Evolutionary conservation across 768 basidiomycete genomes (phyloP).

Genomic region (Panaeolus cyanescens): DNA sequence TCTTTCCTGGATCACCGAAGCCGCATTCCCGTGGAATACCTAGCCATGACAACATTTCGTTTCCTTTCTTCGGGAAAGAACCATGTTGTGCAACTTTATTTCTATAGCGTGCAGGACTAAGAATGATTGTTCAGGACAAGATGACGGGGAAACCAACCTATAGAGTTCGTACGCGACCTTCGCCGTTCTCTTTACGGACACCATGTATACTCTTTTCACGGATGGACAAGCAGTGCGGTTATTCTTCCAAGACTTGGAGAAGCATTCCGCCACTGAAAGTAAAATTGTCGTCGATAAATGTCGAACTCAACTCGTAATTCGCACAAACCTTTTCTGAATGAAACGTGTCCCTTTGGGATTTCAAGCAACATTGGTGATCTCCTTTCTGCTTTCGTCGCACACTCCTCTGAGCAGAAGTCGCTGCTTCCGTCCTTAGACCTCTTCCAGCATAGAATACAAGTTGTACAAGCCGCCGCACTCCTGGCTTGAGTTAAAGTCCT

Average conservation of each 20-base stretch:
- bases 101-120: not conserved
- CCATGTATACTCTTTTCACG: conserved; percentile 14
- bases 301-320: too few species aligned
- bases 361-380: conserved; percentile 24
- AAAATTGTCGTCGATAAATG: not conserved
- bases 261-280: conserved; percentile 7
- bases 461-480: conserved; percentile 15
- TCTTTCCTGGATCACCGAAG: conserved; percentile 23
- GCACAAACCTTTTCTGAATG: conserved; percentile 23
- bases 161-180: conserved; percentile 9
- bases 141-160: not conserved
- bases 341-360: conserved; percentile 25
- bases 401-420: conserved; percentile 22
- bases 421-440: not conserved
- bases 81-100: conserved; percentile 1
- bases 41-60: conserved; percentile 19
- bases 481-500: not conserved
- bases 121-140: not conserved
- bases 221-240: conserved; percentile 4
- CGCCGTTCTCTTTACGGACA: conserved; percentile 1
- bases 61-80: conserved; percentile 9
- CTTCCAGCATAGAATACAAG: conserved; percentile 30
- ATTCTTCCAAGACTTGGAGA: conserved; percentile 5
- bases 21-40: conserved; percentile 21
- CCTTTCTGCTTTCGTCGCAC: conserved; percentile 7